Evolutionary conservation across 2,329 filamentous ascomycete genomes (phyloP), one percentile per base, ranked within the genome.

Genomic region (Trichoderma arundinaceum): DNA sequence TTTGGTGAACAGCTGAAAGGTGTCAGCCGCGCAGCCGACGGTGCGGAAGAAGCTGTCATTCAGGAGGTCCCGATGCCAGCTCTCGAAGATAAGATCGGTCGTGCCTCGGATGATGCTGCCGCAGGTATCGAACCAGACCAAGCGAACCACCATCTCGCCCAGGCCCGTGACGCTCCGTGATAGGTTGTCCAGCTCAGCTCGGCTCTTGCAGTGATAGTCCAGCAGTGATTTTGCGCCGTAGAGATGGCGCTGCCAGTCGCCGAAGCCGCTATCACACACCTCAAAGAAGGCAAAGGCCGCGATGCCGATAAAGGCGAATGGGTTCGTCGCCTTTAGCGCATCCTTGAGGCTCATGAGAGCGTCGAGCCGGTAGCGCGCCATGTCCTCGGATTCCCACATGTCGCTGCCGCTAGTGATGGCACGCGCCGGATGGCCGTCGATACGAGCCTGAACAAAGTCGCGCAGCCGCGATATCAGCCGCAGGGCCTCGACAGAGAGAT

Each of bases 231-330:
- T 75, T 0, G 79, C 79, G 1, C 79, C 79, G 43, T 77, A 72
- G 0, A 81, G 69, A 69, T 81, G 78, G 5, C 76, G 72, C 46
- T 76, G 66, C 79, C 79, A 76, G 54, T 76, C 72, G 0, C 76
- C 76, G 61, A 81, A 81, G 0, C 77, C 73, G 0, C 77, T 75
- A 35, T 80, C 78, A 44, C 75, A 80, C 0, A 81, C 79, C 12
- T 81, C 79, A 32, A 81, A 78, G 39, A 81, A 77, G 0, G 79
- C 79, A 66, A 81, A 81, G 0, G 77, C 78, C 0, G 79, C 79
- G 17, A 81, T 81, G 1, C 78, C 79, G 4, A 81, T 73, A 8
- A 81, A 73, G 0, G 79, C 79, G 56, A 80, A 74, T 0, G 79
- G 79, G 39, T 81, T 76, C 1, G 77, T 78, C 0, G 74, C 77